A percentile compares a stretch with the other conserved stretches of the same genome.
Conservation (phyloP, 2,329 filamentous ascomycete species). For the Fusarium oxysporum region DNA sequence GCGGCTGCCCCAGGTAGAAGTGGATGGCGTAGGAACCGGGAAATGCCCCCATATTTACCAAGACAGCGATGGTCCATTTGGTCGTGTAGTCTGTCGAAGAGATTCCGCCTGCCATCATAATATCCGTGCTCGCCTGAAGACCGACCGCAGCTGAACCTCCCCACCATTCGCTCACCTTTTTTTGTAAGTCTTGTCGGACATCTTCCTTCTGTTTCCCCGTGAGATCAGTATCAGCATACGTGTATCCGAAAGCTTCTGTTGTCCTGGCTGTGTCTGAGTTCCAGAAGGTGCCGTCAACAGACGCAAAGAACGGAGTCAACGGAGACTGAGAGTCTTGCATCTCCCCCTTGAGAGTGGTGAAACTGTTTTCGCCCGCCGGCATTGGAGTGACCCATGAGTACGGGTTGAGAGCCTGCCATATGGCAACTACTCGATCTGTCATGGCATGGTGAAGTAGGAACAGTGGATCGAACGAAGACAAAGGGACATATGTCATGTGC, state of each 20-base stretch:
- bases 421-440: conserved; percentile 78
- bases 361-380: conserved; percentile 67
- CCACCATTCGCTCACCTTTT: conserved; percentile 65
- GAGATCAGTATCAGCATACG: conserved; percentile 72
- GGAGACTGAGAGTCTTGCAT: conserved; percentile 66
- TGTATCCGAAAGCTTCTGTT: conserved; percentile 75
- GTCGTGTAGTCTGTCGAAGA: conserved; percentile 56
- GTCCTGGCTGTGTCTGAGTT: conserved; percentile 71
- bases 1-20: background rate
- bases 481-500: conserved; percentile 77
- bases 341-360: conserved; percentile 66
- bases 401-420: conserved; percentile 82
- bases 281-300: conserved; percentile 71
- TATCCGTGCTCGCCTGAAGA: conserved; percentile 18
- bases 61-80: conserved; percentile 71
- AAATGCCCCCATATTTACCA: background rate
- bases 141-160: conserved; percentile 48
- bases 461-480: conserved; percentile 82
- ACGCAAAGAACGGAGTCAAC: conserved; percentile 75
- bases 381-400: conserved; percentile 72
- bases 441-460: conserved; percentile 84
- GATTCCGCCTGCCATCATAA: conserved; percentile 19
- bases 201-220: conserved; percentile 40
- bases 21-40: background rate
- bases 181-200: conserved; percentile 51